A percentile compares a stretch with the other conserved stretches of the same genome.
Conservation (phyloP, 495 filamentous ascomycete species). For the Penicillium dipodomyicola region DNA sequence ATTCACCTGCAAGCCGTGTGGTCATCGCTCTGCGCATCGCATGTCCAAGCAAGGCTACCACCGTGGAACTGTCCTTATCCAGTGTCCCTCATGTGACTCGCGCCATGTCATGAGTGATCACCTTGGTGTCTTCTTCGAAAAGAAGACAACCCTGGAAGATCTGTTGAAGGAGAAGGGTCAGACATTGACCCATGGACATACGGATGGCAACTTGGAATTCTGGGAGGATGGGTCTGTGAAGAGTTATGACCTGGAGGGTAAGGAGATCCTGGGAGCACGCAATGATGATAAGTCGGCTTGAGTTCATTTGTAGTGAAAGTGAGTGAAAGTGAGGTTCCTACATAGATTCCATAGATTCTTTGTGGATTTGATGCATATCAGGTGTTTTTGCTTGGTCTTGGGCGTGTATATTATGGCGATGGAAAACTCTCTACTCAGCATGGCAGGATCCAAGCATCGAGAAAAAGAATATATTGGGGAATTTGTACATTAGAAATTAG, state of each 20-base stretch:
- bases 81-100: conserved; percentile 78
- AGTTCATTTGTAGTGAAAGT: neutral
- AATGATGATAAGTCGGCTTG: conserved; percentile 5
- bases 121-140: conserved; percentile 53
- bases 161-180: conserved; percentile 36
- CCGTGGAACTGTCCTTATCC: conserved; percentile 79
- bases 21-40: conserved; percentile 66
- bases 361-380: conserved; percentile 2
- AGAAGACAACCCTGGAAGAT: conserved; percentile 38
- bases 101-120: conserved; percentile 92
- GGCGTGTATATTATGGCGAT: conserved; percentile 15
- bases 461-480: conserved; percentile 7
- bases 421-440: conserved; percentile 27
- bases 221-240: conserved; percentile 60
- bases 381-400: conserved; percentile 1
- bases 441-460: conserved; percentile 31
- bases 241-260: conserved; percentile 19
- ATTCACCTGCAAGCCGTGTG: conserved; percentile 92
- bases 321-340: neutral
- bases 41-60: conserved; percentile 94
- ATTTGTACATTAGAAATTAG: conserved; percentile 3
- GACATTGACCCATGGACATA: conserved; percentile 31
- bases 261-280: conserved; percentile 5
- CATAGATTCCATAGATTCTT: neutral
- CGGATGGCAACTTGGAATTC: conserved; percentile 63